Base-by-base conservation (phyloP, 73 alveolate species). In the Stentor roeselii region DNA sequence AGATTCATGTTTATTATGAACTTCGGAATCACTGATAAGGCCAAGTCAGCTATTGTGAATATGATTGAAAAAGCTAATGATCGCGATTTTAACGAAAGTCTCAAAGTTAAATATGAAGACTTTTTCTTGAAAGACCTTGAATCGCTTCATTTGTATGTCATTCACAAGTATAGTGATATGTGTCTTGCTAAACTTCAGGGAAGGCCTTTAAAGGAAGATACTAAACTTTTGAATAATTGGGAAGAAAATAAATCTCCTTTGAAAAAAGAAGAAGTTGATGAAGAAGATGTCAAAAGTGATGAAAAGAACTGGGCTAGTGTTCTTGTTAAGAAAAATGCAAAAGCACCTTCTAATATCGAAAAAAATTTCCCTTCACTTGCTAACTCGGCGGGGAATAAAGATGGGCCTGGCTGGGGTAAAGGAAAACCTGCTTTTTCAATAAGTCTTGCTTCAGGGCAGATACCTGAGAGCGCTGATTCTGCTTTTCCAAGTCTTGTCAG, bases 101-200 rank as follows among this genome's bases (percentile, higher is more conserved):
- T 67, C 14, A n/a, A 21, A 67, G 80, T 67, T 30, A 67, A 67
- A 67, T 67, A 67, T 67, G 80, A 67, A 67, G 80, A 67, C 80
- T 67, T 21, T 67, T 67, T 67, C 34, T 21, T 67, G 0, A 67
- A 32, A 21, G 80, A 67, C 34, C 14, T 67, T 21, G 80, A 67
- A 2, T 32, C 80, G 34, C 80, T 27, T 36, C 80, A 67, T 21
- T 40, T 67, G 14, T 67, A 67, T 67, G 37, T 67, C 34, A 21
- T 67, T 15, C 80, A 67, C 42, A 67, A 67, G 2, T 67, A 67
- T 32, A 1, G n/a, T 67, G 80, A 67, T 27, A 67, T 67, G 80
- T 67, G 80, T 2, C n/a, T 67, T 21, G 80, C 80, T 21, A 67
- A 67, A 67, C 41, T 67, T 30, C n/a, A 67, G 34, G 80, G 80